Conservation (phyloP, 768 basidiomycete genomes). For the Galerina sulciceps region DNA sequence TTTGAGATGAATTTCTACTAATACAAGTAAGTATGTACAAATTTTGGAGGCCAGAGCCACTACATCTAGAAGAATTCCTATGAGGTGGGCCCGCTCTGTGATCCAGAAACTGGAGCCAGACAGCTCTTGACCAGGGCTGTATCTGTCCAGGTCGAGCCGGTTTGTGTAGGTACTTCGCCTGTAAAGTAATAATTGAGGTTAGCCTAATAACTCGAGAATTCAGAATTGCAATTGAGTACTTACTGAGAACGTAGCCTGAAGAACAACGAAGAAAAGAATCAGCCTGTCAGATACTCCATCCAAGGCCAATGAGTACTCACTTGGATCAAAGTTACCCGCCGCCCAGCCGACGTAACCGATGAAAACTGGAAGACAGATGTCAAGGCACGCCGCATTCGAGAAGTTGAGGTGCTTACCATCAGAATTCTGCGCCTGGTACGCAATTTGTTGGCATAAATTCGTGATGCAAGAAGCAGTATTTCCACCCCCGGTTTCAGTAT, state of each 20-base stretch:
- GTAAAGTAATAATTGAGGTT: neutral
- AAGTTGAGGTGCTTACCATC: conserved; percentile 40
- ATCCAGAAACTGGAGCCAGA: conserved; percentile 30
- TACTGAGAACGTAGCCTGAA: conserved; percentile 37
- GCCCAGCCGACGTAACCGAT: conserved; percentile 63
- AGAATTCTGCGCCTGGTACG: conserved; percentile 49
- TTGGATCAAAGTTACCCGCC: conserved; percentile 54
- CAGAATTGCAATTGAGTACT: neutral
- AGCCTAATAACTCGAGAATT: neutral
- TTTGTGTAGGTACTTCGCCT: conserved; percentile 34
- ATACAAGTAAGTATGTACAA: no score
- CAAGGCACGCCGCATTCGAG: neutral
- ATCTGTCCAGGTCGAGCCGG: conserved; percentile 42
- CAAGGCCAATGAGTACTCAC: conserved; percentile 8
- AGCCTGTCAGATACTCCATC: neutral
- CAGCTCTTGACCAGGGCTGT: conserved; percentile 42
- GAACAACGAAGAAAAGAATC: neutral
- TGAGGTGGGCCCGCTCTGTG: conserved; percentile 26
- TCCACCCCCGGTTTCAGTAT: conserved; percentile 67
- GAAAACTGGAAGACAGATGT: conserved; percentile 35
- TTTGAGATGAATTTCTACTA: no score
- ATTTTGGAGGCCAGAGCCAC: no score
- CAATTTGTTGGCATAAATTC: conserved; percentile 50
- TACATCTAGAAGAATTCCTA: neutral
- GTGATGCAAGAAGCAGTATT: conserved; percentile 52